Evolutionary conservation across 2,329 filamentous ascomycete genomes (phyloP).

Genomic region (Stachybotrys chartarum): DNA sequence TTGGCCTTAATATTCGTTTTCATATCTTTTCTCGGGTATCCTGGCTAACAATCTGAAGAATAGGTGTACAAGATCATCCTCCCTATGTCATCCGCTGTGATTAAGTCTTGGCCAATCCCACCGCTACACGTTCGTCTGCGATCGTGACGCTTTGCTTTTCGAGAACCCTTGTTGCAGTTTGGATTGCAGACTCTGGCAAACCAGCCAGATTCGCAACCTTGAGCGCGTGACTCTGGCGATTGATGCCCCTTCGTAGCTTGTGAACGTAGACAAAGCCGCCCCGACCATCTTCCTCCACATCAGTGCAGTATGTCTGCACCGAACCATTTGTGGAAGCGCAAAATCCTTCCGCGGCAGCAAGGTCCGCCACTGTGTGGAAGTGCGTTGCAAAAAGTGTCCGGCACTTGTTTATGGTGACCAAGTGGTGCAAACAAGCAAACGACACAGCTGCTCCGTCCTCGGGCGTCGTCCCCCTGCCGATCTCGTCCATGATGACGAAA

Average conservation of each 20-base stretch:
- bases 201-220: constrained; percentile 91
- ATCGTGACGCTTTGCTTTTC: constrained; percentile 4
- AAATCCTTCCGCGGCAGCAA: constrained; percentile 51
- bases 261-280: constrained; percentile 83
- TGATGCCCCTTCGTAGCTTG: constrained; percentile 72
- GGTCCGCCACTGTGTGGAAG: constrained; percentile 78
- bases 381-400: constrained; percentile 90
- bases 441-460: constrained; percentile 87
- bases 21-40: constrained; percentile 22
- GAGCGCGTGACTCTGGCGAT: constrained; percentile 80
- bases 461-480: constrained; percentile 88
- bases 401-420: constrained; percentile 70
- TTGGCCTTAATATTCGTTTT: constrained; percentile 3
- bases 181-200: constrained; percentile 65
- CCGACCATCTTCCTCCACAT: constrained; percentile 66
- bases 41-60: constrained; percentile 26
- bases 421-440: constrained; percentile 79
- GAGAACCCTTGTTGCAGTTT: constrained; percentile 56
- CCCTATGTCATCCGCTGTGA: neutral
- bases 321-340: constrained; percentile 23
- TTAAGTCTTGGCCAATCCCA: constrained; percentile 2
- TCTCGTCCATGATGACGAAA: constrained; percentile 98
- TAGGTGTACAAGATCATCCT: neutral
- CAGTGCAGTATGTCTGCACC: constrained; percentile 79
- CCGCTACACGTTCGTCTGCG: neutral